Base-by-base conservation (phyloP, 257 asterid genomes). In the Ophiorrhiza pumila region DNA sequence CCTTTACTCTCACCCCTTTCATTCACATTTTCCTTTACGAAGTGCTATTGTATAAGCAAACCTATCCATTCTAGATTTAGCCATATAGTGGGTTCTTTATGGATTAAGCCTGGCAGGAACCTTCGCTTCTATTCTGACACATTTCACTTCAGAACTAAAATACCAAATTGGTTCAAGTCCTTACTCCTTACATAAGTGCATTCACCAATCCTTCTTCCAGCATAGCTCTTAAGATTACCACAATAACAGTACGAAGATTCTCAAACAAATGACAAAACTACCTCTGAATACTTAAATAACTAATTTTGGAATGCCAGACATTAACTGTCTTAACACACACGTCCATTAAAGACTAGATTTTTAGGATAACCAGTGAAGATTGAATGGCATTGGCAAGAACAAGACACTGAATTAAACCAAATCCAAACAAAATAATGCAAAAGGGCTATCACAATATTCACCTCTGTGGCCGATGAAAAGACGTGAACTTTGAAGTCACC, bases 381-480 rank as follows among this genome's bases (percentile, higher is more conserved):
- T 12, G 53, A 39, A 53, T 17, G n/a, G 7, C 27, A 45, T 68
- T 57, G 14, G 7, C 25, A 5, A 31, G 8, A 14, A 42, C 1
- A 59, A 5, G 2, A 35, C 8, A 35, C 43, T 17, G 37, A 10
- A 56, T 1, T 13, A 5, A 47, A 31, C 31, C 25, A 77, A 45
- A 37, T 31, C 9, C 31, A 23, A 0, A n/a, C 13, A 62, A 55
- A 20, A 56, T 3, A 15, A 71, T 68, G 55, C n/a, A n/a, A 25
- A 14, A 55, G 50, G 73, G 75, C 20, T 65, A 25, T 20, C 22
- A 52, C 9, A 34, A 25, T 7, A 66, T 23, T 76, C 68, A 90
- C 97, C 95, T 93, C 90, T 0, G 85, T n/a, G 27, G 87, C 83
- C 14, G 96, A 93, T 22, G 95, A 89, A 65, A 89, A 93, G 23